Percentiles rank a stretch among this genome's conserved stretches.
Conservation (phyloP, 1,139 yeast genomes). For the Taphrina communis region DNA sequence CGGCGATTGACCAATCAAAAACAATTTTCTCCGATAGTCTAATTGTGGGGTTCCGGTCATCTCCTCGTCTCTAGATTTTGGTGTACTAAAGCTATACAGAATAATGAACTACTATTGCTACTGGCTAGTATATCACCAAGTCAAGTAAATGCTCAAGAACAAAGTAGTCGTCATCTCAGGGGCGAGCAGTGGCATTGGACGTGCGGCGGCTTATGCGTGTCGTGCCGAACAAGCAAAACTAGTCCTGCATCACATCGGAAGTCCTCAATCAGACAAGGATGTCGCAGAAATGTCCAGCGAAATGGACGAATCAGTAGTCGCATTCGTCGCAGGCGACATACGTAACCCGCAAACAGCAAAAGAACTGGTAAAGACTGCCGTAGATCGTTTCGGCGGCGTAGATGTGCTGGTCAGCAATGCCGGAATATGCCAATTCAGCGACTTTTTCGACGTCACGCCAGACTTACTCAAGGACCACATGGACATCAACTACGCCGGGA, state of each 20-base stretch:
- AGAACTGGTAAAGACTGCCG: constrained; percentile 52
- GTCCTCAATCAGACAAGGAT: constrained; percentile 23
- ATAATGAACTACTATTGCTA: too few relatives aligned
- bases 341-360: constrained; percentile 54
- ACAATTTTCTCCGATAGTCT: neutral
- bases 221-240: constrained; percentile 48
- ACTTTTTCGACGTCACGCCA: constrained; percentile 54
- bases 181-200: constrained; percentile 55
- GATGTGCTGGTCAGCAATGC: constrained; percentile 59
- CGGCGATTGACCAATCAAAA: constrained; percentile 1
- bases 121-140: too few relatives aligned
- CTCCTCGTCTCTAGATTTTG: too few relatives aligned
- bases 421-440: constrained; percentile 55
- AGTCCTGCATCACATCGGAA: constrained; percentile 49
- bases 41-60: constrained; percentile 5
- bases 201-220: constrained; percentile 54
- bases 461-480: constrained; percentile 56
- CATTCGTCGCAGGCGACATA: constrained; percentile 56
- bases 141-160: constrained; percentile 10
- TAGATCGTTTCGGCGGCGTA: constrained; percentile 55
- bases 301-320: constrained; percentile 46
- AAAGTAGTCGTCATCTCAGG: constrained; percentile 53
- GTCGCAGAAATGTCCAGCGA: constrained; percentile 45
- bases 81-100: too few relatives aligned
- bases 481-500: constrained; percentile 57